phyloP scores from a whole-genome alignment of 2,329 filamentous ascomycete genomes.

The Xylaria sp. region DNA sequence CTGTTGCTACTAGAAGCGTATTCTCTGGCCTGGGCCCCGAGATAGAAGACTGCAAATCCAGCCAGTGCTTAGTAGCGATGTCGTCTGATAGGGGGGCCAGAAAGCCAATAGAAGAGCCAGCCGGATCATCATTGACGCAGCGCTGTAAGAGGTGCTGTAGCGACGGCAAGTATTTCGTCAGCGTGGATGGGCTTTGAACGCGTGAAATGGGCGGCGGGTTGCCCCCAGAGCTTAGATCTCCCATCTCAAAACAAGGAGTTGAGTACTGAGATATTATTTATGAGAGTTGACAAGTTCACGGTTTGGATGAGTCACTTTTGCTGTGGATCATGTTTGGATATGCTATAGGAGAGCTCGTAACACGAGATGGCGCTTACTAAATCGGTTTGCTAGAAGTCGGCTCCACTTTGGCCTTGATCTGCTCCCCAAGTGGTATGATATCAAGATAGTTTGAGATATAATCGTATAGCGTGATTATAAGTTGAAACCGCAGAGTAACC shows the following conservation, averaged over 20 bases:
- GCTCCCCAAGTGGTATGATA: not conserved
- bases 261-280: not conserved
- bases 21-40: constrained; percentile 6
- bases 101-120: constrained; percentile 46
- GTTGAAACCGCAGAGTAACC: no score
- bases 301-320: not conserved
- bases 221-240: not conserved
- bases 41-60: constrained; percentile 38
- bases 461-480: not conserved
- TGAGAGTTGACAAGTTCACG: not conserved
- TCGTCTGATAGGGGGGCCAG: constrained; percentile 45
- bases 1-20: constrained; percentile 15
- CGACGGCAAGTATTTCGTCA: constrained; percentile 35
- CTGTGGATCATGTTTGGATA: not conserved
- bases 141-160: constrained; percentile 42
- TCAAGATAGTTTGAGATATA: not conserved
- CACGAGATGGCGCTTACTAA: not conserved
- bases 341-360: not conserved
- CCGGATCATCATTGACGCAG: constrained; percentile 47
- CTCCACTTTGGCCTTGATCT: not conserved
- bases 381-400: not conserved
- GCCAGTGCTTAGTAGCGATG: constrained; percentile 42
- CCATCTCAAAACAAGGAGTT: not conserved
- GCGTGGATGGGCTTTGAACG: not conserved
- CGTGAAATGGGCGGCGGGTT: not conserved